Conservation (phyloP, 495 filamentous ascomycete species). For the Aspergillus olivimuriae region DNA sequence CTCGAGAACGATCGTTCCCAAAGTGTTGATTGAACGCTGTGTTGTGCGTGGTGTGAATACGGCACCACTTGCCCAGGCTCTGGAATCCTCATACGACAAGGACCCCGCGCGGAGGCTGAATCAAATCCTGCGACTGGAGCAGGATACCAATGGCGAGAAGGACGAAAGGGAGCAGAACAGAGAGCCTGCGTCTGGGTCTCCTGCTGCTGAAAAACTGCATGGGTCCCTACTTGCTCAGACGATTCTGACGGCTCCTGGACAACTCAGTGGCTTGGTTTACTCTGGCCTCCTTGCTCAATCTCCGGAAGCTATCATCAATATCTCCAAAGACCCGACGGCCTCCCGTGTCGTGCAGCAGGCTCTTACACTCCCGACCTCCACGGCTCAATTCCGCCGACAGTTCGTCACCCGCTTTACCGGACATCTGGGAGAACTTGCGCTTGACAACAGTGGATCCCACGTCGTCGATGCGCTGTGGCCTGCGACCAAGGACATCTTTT, state of each 20-base stretch:
- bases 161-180: slow-evolving; percentile 25
- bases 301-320: slow-evolving; percentile 31
- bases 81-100: slow-evolving; percentile 52
- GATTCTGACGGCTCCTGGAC: slow-evolving; percentile 54
- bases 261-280: slow-evolving; percentile 51
- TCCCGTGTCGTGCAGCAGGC: slow-evolving; percentile 68
- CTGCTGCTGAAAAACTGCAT: slow-evolving; percentile 49
- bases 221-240: slow-evolving; percentile 60
- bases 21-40: slow-evolving; percentile 77
- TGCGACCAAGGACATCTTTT: slow-evolving; percentile 57
- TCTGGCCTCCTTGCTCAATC: slow-evolving; percentile 45
- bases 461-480: slow-evolving; percentile 73
- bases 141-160: slow-evolving; percentile 26
- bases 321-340: slow-evolving; percentile 55
- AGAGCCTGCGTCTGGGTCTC: slow-evolving; percentile 12
- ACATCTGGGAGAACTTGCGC: slow-evolving; percentile 56
- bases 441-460: slow-evolving; percentile 66
- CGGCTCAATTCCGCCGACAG: slow-evolving; percentile 53
- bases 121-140: slow-evolving; percentile 50
- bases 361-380: slow-evolving; percentile 51
- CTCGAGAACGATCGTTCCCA: slow-evolving; percentile 69
- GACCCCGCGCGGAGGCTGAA: slow-evolving; percentile 48
- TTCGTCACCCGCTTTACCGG: slow-evolving; percentile 54
- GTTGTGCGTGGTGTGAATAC: slow-evolving; percentile 58
- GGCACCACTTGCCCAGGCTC: slow-evolving; percentile 50